Evolutionary conservation across 2,329 filamentous ascomycete genomes (phyloP), one percentile per base, ranked within the genome.

Genomic region (Ophiostoma sp.): DNA sequence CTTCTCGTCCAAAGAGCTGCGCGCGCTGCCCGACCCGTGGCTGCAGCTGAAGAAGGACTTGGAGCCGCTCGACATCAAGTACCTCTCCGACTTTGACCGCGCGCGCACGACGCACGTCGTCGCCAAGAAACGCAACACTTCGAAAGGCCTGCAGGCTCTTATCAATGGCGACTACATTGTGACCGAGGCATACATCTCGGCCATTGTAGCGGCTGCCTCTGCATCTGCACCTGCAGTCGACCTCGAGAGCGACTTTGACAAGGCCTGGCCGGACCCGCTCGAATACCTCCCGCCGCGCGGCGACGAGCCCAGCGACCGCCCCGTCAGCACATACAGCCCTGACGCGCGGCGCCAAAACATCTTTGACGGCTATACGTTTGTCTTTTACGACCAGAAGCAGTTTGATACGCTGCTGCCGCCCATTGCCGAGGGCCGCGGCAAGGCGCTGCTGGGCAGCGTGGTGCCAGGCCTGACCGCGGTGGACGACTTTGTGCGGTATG

Each of bases 11-110:
- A 91, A 90, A 74, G 89, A 93, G 74, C 80, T 89, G 44, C 91
- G 89, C 73, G 83, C 84, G 72, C 39, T 54, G 5, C 54, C 57
- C 6, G 87, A 90, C 75, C 87, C 89, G 1, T 82, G 94, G 69
- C 80, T 82, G 1, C 81, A 82, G 23, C 84, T 93, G 35, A 87
- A 87, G 72, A 81, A 85, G 41, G 85, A 85, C 69, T 86, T 98
- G 23, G 93, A 96, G 77, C 86, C 89, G 64, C 84, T 96, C n/a
- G 95, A 97, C 77, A 89, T 98, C 78, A 98, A 97, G 78, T 89
- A 93, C 17, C 82, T 91, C 17, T 83, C 86, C 62, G 89, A 93
- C 4, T 97, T 93, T 78, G 81, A 91, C 33, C 81, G 85, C 35
- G 84, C 82, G 20, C 81, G 85, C 36, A 97, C 94, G 0, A 97